Evolutionary conservation across 202 grass and related monocot species (phyloP).

Genomic region (Schoenoplectus tabernaemontani): DNA sequence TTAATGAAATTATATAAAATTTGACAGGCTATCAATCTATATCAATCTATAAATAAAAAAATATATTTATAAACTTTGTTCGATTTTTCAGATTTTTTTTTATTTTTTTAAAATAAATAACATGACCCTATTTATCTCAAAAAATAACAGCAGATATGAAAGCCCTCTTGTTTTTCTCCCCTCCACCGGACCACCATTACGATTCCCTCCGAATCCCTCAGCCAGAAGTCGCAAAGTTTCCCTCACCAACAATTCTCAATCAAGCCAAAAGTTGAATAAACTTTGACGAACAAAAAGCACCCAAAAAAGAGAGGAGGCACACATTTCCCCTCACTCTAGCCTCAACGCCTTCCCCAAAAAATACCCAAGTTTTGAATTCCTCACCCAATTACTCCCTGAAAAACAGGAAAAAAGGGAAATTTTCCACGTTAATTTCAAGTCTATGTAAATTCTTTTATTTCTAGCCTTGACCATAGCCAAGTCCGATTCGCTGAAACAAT

Average conservation of each 20-base stretch:
- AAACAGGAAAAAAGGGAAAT: not conserved
- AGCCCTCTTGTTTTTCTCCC: conserved; percentile 1
- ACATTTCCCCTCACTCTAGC: not conserved
- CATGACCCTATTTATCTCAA: too few relatives aligned
- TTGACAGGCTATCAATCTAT: too few relatives aligned
- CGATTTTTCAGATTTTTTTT: too few relatives aligned
- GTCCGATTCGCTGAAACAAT: not conserved
- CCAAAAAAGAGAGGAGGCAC: conserved; percentile 1
- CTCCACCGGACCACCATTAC: conserved; percentile 3
- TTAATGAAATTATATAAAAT: too few relatives aligned
- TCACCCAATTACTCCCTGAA: not conserved
- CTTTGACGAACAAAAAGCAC: not conserved
- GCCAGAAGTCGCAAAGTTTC: not conserved
- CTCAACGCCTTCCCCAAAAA: not conserved
- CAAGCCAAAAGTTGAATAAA: not conserved
- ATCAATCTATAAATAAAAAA: too few relatives aligned
- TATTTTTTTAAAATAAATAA: too few relatives aligned
- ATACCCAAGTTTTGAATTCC: not conserved
- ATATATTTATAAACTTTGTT: too few relatives aligned
- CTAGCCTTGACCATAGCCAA: not conserved
- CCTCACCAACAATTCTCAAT: conserved; percentile 12
- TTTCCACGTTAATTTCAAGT: not conserved
- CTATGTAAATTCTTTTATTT: not conserved
- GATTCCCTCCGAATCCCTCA: not conserved
- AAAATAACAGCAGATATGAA: too few relatives aligned